Percentiles rank a stretch among this genome's conserved stretches.
These are phyloP conservation scores for Raffaelea arxii DNA, from an alignment of 2,329 filamentous ascomycete genomes.

Conservation along the genomic window DNA sequence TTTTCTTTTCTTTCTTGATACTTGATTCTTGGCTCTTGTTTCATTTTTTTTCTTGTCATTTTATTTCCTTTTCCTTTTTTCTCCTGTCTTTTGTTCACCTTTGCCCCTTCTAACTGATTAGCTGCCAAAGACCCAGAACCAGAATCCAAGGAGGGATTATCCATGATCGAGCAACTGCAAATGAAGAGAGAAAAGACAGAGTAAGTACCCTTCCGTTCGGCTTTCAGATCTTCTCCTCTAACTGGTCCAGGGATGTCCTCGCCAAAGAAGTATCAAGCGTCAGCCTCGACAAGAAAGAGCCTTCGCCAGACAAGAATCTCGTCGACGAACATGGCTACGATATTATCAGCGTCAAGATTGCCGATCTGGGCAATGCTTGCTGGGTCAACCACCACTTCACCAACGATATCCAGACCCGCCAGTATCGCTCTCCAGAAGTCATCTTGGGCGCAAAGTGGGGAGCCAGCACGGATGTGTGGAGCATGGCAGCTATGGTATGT, in stretches of 20 bases:
- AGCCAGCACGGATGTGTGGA: constrained; percentile 98
- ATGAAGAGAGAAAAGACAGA: constrained; percentile 87
- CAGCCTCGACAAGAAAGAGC: constrained; percentile 65
- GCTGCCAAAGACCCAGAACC: constrained; percentile 18
- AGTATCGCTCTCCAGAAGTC: constrained; percentile 95
- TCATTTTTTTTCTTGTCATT: background rate
- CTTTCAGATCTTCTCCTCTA: background rate
- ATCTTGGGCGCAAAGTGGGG: constrained; percentile 97
- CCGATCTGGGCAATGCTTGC: constrained; percentile 94
- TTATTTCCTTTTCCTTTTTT: background rate
- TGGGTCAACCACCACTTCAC: constrained; percentile 99
- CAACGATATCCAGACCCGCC: constrained; percentile 96
- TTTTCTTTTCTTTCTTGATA: background rate
- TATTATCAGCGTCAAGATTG: constrained; percentile 97
- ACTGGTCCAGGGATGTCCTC: constrained; percentile 60
- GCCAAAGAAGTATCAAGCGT: constrained; percentile 92
- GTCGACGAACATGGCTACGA: constrained; percentile 50
- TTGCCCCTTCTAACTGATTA: background rate
- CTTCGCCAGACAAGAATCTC: constrained; percentile 50
- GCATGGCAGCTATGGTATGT: constrained; percentile 96
- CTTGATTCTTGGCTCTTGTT: background rate
- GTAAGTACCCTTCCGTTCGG: constrained; percentile 42
- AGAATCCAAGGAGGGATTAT: constrained; percentile 40
- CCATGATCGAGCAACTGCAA: constrained; percentile 46
- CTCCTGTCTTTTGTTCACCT: too few species aligned